Evolutionary conservation across 139 green algal genomes (phyloP), one percentile per base, ranked within the genome.

Genomic region (Closterium sp.): DNA sequence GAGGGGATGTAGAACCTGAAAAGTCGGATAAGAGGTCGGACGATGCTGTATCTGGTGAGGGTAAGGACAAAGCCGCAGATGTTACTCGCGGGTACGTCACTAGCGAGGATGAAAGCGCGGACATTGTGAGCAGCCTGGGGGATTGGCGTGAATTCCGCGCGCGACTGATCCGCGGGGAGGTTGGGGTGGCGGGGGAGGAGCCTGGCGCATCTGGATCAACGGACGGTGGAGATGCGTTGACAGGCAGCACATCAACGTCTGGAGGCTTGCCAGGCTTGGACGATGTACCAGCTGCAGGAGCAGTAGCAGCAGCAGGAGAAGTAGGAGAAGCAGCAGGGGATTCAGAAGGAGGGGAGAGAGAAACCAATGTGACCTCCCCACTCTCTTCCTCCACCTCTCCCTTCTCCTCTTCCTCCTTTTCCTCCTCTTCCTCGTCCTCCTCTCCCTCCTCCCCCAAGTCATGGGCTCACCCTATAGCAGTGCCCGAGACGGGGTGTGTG

Each of bases 391-490:
- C 62, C 62, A 9, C 62, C 62, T 79, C 62, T 79, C 62, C 62
- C 27, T 79, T n/a, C n/a, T n/a, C 62, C 62, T 79, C 45, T 4
- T 19, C 45, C 24, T 86, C 79, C 4, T 3, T 3, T 21, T 31
- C 28, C 28, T 30, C 28, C 45, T 28, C 27, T n/a, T 4, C 79
- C 79, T 28, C 27, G 2, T 30, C 27, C 24, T 4, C 79, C 79
- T 30, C 24, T 6, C 9, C 28, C 4, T 30, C 29, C 62, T 24
- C 19, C 17, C 62, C 62, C 19, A 45, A 31, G 24, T 93, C 91
- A 0, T 98, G 97, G 97, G 97, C 97, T 9, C 97, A 99, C 92
- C 21, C 90, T 19, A 91, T 99, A 3, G 89, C 92, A 1, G 73
- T 32, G 9, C 97, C 97, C 0, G 97, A 99, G 91, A 94, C 93